phyloP scores from a whole-genome alignment of 176 grass and related monocot genomes.

The Rhynchospora pubera region DNA sequence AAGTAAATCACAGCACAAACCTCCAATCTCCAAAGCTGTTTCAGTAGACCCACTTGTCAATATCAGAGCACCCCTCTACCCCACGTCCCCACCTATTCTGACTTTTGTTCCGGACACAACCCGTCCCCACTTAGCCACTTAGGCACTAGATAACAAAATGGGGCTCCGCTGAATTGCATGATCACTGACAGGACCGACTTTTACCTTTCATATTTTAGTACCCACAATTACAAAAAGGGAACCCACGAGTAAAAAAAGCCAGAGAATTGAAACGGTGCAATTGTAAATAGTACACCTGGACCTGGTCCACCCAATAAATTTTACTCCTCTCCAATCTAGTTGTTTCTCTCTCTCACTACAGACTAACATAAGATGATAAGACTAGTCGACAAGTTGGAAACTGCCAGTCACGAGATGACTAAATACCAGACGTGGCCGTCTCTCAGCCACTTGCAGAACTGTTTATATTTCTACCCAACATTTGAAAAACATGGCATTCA shows the following conservation, averaged over 20 bases:
- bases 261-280: not conserved
- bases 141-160: not conserved
- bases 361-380: not conserved
- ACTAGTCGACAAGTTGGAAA: not conserved
- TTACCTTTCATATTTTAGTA: not conserved
- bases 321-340: not conserved
- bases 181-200: not conserved
- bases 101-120: not conserved
- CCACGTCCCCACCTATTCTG: not conserved
- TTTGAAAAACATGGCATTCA: no score
- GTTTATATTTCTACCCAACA: no score
- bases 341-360: not conserved
- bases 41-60: not conserved
- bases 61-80: not conserved
- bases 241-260: not conserved
- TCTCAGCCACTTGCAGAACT: not conserved
- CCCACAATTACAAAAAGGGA: not conserved
- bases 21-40: not conserved
- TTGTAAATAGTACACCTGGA: not conserved
- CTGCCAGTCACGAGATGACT: conserved; percentile 13
- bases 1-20: not conserved
- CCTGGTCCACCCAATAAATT: not conserved
- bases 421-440: not conserved
- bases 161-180: not conserved
- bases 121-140: not conserved